Base-by-base conservation (phyloP, 2,329 filamentous ascomycete genomes). In the Trichophyton mentagrophytes region DNA sequence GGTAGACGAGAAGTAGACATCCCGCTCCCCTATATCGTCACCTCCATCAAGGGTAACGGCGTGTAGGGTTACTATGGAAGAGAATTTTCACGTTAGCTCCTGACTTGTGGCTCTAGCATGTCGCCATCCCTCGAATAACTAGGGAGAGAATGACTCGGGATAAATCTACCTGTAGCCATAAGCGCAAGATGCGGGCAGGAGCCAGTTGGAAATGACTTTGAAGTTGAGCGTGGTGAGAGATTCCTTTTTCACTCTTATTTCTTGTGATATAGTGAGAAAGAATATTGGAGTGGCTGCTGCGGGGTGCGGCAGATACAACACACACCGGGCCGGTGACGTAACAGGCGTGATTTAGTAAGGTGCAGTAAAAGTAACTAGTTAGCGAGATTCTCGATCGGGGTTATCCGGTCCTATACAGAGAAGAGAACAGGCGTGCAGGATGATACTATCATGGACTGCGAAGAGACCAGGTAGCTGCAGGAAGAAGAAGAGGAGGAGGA, bases 11-110 rank as follows among this genome's bases (percentile, higher is more conserved):
- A 77, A 69, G 42, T 66, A 69, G 40, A 78, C 61, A 36, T 63
- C 66, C 36, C 76, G 73, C 27, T 66, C 65, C 27, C 69, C 65
- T 11, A 70, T 42, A n/a, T 66, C 60, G 56, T 70, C 66, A 42
- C 62, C 42, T 30, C 61, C 57, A 57, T 67, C 65, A 47, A 73
- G 56, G 7, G 71, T 69, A 57, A 64, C 57, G 20, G 76, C 69
- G 20, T 67, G 69, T 30, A 77, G 63, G 57, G 69, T 64, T 44
- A 69, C 74, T 77, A 62, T 56, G 36, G 25, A 60, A 17, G 57
- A 22, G 40, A 53, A 57, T 57, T 58, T 25, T n/a, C 40, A 49
- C 8, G 20, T 49, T 15, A 49, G 20, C 40, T 7, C n/a, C 13
- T 44, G 4, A 44, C 15, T 6, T 44, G 13, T 15, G 17, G n/a